Percentiles rank a stretch among this genome's conserved stretches.
Evolutionary conservation across 2,329 filamentous ascomycete species (phyloP).

Genomic region (Pestalotiopsis sp.): DNA sequence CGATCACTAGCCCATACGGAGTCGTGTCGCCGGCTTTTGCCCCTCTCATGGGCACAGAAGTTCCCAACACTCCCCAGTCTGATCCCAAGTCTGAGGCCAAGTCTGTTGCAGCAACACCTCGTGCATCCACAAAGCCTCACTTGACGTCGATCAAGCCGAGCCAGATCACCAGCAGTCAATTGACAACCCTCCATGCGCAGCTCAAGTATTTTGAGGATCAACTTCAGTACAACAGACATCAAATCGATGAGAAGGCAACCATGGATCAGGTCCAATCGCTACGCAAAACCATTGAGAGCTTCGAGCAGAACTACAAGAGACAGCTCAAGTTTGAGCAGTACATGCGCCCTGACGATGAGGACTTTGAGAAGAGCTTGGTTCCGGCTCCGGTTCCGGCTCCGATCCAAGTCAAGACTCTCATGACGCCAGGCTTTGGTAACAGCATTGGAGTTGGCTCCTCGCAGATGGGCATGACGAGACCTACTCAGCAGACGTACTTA

Average conservation of each 20-base stretch:
- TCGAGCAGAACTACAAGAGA: slow-evolving; percentile 47
- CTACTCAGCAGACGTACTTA: slow-evolving; percentile 14
- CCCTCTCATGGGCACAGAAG: background rate
- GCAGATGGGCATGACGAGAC: slow-evolving; percentile 23
- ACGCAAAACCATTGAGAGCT: slow-evolving; percentile 49
- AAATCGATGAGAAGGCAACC: slow-evolving; percentile 60
- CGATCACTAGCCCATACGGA: slow-evolving; percentile 18
- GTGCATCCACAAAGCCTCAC: slow-evolving; percentile 38
- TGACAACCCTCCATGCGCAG: slow-evolving; percentile 52
- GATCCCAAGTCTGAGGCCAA: slow-evolving; percentile 20
- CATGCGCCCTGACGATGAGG: slow-evolving; percentile 40
- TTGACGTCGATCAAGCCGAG: slow-evolving; percentile 63
- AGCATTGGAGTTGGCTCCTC: slow-evolving; percentile 24
- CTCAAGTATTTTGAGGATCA: slow-evolving; percentile 61
- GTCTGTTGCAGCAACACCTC: slow-evolving; percentile 9
- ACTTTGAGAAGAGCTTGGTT: slow-evolving; percentile 21
- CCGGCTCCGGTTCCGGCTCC: no score
- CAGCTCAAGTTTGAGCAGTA: slow-evolving; percentile 49
- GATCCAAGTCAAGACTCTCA: slow-evolving; percentile 1
- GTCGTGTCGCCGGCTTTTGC: slow-evolving; percentile 12
- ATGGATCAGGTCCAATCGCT: slow-evolving; percentile 44
- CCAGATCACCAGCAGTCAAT: slow-evolving; percentile 62
- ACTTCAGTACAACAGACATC: slow-evolving; percentile 62
- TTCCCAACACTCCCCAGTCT: background rate
- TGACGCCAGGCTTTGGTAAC: slow-evolving; percentile 26